Evolutionary conservation across 1,284 basidiomycete species (phyloP).

Genomic region (Boletellus deceptivus): DNA sequence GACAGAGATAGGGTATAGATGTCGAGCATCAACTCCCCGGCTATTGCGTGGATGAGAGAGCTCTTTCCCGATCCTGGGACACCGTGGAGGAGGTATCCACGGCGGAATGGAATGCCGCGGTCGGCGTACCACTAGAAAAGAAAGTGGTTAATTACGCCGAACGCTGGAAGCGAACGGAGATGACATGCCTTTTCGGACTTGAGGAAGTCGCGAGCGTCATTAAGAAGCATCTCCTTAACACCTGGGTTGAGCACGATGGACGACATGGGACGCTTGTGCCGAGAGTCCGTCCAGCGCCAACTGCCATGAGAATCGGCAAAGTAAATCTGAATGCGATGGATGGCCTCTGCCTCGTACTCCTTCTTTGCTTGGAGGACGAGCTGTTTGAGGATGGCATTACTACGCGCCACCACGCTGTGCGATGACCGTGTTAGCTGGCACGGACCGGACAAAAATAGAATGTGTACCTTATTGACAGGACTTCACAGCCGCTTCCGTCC

Average conservation of each 20-base stretch:
- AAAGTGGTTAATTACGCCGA: background rate
- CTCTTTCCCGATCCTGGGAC: slow-evolving; percentile 81
- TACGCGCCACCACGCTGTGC: slow-evolving; percentile 70
- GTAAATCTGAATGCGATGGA: slow-evolving; percentile 81
- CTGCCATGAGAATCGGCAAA: slow-evolving; percentile 83
- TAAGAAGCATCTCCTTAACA: slow-evolving; percentile 80
- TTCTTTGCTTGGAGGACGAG: slow-evolving; percentile 84
- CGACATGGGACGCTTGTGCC: slow-evolving; percentile 76
- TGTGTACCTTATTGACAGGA: slow-evolving; percentile 65
- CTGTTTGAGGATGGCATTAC: slow-evolving; percentile 77
- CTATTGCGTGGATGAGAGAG: slow-evolving; percentile 80
- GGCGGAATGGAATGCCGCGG: slow-evolving; percentile 76
- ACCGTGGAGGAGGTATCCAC: slow-evolving; percentile 81
- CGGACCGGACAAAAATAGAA: slow-evolving; percentile 19
- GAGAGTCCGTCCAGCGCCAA: slow-evolving; percentile 80
- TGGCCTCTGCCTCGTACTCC: slow-evolving; percentile 79
- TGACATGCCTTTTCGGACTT: slow-evolving; percentile 65
- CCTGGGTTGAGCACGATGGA: slow-evolving; percentile 80
- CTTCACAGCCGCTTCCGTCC: slow-evolving; percentile 63
- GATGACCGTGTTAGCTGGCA: slow-evolving; percentile 13
- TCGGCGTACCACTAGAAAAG: slow-evolving; percentile 58
- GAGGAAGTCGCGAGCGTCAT: slow-evolving; percentile 79
- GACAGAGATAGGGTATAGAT: slow-evolving; percentile 78
- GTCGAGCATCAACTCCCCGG: slow-evolving; percentile 76
- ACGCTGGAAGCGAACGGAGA: slow-evolving; percentile 11